These are phyloP conservation scores for Talaromyces sp. DNA, from an alignment of 2,329 filamentous ascomycete genomes.

Conservation along the genomic window DNA sequence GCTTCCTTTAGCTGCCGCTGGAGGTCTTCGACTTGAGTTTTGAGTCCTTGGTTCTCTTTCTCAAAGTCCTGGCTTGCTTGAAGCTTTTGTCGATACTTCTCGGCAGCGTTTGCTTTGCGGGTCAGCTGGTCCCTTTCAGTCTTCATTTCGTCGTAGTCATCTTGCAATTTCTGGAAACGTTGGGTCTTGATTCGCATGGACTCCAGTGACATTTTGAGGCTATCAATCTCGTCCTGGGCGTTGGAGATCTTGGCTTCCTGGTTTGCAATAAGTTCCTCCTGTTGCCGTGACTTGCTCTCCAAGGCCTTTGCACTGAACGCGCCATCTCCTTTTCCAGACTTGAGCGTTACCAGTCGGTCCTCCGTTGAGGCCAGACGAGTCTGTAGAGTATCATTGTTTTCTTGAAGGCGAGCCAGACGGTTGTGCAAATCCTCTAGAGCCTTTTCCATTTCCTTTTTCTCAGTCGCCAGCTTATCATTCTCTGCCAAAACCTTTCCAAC, in stretches of 20 bases:
- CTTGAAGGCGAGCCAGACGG: conserved; percentile 51
- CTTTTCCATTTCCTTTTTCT: conserved; percentile 45
- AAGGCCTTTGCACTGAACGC: conserved; percentile 41
- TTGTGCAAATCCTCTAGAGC: conserved; percentile 51
- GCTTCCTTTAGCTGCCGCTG: conserved; percentile 42
- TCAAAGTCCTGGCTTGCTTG: conserved; percentile 44
- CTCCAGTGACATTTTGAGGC: conserved; percentile 39
- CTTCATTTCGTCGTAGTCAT: conserved; percentile 45
- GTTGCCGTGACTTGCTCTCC: conserved; percentile 51
- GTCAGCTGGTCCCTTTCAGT: conserved; percentile 41
- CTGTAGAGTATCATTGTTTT: conserved; percentile 43
- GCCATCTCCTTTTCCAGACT: conserved; percentile 41
- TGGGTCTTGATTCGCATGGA: conserved; percentile 41
- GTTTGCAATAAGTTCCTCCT: conserved; percentile 64
- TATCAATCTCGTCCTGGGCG: conserved; percentile 38
- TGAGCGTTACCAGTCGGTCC: conserved; percentile 48
- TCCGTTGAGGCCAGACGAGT: conserved; percentile 40
- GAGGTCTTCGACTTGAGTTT: conserved; percentile 40
- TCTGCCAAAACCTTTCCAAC: conserved; percentile 44
- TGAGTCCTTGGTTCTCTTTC: conserved; percentile 43
- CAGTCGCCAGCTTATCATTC: conserved; percentile 53
- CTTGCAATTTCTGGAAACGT: conserved; percentile 41
- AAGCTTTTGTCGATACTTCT: conserved; percentile 46
- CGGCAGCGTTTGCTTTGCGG: conserved; percentile 43
- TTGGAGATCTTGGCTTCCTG: conserved; percentile 62